Conservation (phyloP, 2,329 filamentous ascomycete species). For the Achaetomium macrosporum region DNA sequence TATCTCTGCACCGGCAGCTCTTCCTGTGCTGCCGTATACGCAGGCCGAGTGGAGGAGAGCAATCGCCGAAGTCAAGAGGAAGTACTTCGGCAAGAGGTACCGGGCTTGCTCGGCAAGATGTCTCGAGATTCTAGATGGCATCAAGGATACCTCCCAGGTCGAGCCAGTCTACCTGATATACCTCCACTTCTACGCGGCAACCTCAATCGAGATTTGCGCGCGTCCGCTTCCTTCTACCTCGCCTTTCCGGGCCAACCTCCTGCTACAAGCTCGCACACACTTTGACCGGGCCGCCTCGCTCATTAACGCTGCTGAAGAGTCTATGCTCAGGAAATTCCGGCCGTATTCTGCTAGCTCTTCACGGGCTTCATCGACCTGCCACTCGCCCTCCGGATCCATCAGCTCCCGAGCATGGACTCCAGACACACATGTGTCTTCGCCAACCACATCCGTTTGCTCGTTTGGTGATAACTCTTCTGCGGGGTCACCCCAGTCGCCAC, state of each 20-base stretch:
- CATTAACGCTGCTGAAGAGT: slow-evolving; percentile 43
- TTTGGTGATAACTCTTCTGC: slow-evolving; percentile 27
- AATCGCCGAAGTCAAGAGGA: slow-evolving; percentile 48
- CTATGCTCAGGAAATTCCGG: slow-evolving; percentile 31
- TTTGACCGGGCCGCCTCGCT: slow-evolving; percentile 45
- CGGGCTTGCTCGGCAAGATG: slow-evolving; percentile 49
- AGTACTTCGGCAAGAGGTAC: slow-evolving; percentile 46
- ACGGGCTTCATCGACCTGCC: slow-evolving; percentile 32
- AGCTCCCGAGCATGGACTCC: slow-evolving; percentile 38
- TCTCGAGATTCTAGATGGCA: slow-evolving; percentile 45
- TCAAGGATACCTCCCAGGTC: slow-evolving; percentile 39
- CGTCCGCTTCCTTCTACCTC: slow-evolving; percentile 42
- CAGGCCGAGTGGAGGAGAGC: slow-evolving; percentile 46
- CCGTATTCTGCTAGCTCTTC: slow-evolving; percentile 34
- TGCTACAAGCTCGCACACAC: slow-evolving; percentile 47
- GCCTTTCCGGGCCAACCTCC: slow-evolving; percentile 41
- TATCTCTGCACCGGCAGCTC: slow-evolving; percentile 16
- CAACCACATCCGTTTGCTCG: slow-evolving; percentile 40
- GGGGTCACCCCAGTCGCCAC: slow-evolving; percentile 23
- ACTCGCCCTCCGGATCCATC: slow-evolving; percentile 43
- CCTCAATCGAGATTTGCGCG: slow-evolving; percentile 53
- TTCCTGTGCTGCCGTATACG: slow-evolving; percentile 36
- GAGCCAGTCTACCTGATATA: slow-evolving; percentile 53
- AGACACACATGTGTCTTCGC: slow-evolving; percentile 42
- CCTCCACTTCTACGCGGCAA: slow-evolving; percentile 56